phyloP scores from a whole-genome alignment of 352 stramenopile species.

The Phytopythium cucurbitacearum region DNA sequence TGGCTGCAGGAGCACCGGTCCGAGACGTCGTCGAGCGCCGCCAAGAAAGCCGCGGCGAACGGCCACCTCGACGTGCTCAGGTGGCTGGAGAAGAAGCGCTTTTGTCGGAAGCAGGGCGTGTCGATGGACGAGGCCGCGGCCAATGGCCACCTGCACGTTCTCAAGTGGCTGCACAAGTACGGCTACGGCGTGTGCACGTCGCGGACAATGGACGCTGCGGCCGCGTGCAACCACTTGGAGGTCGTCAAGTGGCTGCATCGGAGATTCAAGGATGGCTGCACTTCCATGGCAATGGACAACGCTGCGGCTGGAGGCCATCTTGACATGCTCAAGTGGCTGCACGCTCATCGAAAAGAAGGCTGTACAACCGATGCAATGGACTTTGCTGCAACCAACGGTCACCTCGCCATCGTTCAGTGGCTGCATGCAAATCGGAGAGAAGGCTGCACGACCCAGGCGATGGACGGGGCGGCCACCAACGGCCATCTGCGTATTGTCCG shows the following conservation, averaged over 20 bases:
- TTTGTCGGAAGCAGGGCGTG: slow-evolving; percentile 18
- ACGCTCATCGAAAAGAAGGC: slow-evolving; percentile 12
- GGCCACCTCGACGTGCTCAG: slow-evolving; percentile 23
- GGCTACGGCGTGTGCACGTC: slow-evolving; percentile 17
- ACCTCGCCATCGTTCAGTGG: slow-evolving; percentile 20
- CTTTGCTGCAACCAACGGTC: slow-evolving; percentile 18
- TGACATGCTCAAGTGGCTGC: slow-evolving; percentile 30
- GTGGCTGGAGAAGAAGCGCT: slow-evolving; percentile 25
- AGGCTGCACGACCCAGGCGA: slow-evolving; percentile 27
- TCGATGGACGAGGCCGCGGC: slow-evolving; percentile 17
- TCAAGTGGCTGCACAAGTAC: slow-evolving; percentile 28
- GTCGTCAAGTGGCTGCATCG: slow-evolving; percentile 27
- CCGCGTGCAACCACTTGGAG: slow-evolving; percentile 18
- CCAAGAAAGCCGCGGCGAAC: slow-evolving; percentile 15
- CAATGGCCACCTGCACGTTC: slow-evolving; percentile 16
- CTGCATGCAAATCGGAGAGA: slow-evolving; percentile 24
- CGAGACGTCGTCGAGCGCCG: slow-evolving; percentile 20
- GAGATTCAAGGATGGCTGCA: slow-evolving; percentile 15
- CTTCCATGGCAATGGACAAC: slow-evolving; percentile 29
- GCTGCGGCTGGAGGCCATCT: slow-evolving; percentile 33
- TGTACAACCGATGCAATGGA: slow-evolving; percentile 25
- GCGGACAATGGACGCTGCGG: slow-evolving; percentile 18
- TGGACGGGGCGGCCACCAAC: slow-evolving; percentile 30
- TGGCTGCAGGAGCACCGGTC: slow-evolving; percentile 17
- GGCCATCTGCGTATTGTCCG: slow-evolving; percentile 26